Evolutionary conservation across 2,329 filamentous ascomycete genomes (phyloP), one percentile per base, ranked within the genome.

Genomic region (Diaporthe eres): DNA sequence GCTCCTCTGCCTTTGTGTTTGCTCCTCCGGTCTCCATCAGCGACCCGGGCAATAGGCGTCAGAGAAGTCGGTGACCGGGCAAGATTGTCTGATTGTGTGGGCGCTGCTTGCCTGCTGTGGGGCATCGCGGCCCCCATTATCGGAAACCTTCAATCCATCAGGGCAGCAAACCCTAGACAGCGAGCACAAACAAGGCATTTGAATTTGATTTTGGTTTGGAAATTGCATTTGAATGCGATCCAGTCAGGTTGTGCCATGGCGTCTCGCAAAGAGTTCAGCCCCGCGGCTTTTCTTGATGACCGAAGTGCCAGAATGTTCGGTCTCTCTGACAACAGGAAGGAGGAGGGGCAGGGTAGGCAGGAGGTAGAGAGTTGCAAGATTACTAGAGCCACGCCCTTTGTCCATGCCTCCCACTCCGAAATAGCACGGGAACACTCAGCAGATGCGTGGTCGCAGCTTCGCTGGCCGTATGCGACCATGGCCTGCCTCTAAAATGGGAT

Each of bases 251-350:
- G 12, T 44, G 31, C 51, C 25, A 10, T 47, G 13, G 15, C 22
- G 19, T 49, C 68, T 71, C 19, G 39, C 68, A 47, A 25, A 31
- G 1, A 63, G 60, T 25, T 31, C 15, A 63, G 12, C 37, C 47
- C 49, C 49, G 49, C 65, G 34, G 34, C n/a, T 10, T 55, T 28
- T 70, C 65, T 70, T 55, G 61, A 57, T 34, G 4, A 65, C 55
- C 58, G 49, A 73, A 31, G 42, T 65, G 71, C 71, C 58, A 65
- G 71, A 73, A 65, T 42, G 47, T 73, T 73, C 71, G 47, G 39
- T 55, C 39, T 44, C 49, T 53, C 63, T 68, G 60, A 47, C 10
- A 37, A 22, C 63, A 37, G 6, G 31, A 68, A 25, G 49, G 42
- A n/a, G n/a, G 49, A 25, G 39, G 22, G 37, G 13, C 37, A 71